Evolutionary conservation across 306 rosid species (phyloP).

Genomic region (Carpinus fangiana): DNA sequence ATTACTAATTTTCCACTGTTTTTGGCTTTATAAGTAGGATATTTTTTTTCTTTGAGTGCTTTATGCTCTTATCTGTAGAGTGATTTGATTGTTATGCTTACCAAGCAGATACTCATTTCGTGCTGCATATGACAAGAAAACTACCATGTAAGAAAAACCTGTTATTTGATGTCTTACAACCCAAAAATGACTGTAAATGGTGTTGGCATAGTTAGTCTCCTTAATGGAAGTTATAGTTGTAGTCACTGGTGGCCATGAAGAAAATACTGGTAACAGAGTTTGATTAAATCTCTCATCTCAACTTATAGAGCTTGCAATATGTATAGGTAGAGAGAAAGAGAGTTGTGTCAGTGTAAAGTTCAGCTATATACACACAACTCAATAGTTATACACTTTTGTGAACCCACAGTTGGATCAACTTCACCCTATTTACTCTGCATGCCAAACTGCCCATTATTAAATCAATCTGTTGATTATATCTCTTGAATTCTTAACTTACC

Average conservation of each 20-base stretch:
- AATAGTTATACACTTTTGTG: background rate
- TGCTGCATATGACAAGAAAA: background rate
- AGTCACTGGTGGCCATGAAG: background rate
- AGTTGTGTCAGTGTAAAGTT: background rate
- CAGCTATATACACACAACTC: background rate
- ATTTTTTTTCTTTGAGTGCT: background rate
- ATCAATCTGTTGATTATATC: background rate
- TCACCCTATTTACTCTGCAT: background rate
- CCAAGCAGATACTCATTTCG: background rate
- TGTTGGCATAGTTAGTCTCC: background rate
- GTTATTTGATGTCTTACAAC: background rate
- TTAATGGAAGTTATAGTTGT: background rate
- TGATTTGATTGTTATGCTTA: background rate
- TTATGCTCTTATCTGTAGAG: conserved; percentile 1
- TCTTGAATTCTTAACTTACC: background rate
- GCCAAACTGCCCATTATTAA: background rate
- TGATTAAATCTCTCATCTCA: background rate
- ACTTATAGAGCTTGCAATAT: background rate
- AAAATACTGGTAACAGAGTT: background rate
- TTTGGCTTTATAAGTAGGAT: conserved; percentile 6
- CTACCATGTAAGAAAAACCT: background rate
- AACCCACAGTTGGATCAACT: background rate
- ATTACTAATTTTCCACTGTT: background rate
- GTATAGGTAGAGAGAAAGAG: background rate
- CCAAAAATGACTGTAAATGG: background rate